phyloP scores from a whole-genome alignment of 148 eudicot species.

The Simmondsia chinensis region DNA sequence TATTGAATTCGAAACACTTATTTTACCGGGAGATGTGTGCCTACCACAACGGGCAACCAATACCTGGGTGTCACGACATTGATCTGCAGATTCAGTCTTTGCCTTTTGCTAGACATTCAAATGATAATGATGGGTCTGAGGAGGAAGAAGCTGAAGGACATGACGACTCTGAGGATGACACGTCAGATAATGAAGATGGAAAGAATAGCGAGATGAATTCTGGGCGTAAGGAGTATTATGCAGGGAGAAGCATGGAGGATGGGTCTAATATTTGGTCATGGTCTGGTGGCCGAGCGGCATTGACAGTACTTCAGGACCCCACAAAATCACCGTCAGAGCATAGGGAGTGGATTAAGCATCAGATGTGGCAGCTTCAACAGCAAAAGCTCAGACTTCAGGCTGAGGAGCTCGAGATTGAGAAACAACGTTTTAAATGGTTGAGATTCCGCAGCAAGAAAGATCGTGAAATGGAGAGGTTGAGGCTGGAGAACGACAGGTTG shows the following conservation, averaged over 20 bases:
- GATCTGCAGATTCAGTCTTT: constrained; percentile 32
- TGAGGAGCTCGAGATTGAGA: constrained; percentile 44
- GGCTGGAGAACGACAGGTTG: constrained; percentile 52
- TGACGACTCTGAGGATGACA: constrained; percentile 39
- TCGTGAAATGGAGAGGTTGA: constrained; percentile 40
- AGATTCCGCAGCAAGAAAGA: constrained; percentile 52
- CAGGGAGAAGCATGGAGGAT: constrained; percentile 13
- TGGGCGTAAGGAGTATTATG: constrained; percentile 12
- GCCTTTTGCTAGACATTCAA: constrained; percentile 17
- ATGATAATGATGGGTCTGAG: constrained; percentile 22
- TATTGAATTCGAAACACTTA: constrained; percentile 63
- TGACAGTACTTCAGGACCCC: constrained; percentile 20
- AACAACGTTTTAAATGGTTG: constrained; percentile 43
- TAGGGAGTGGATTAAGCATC: constrained; percentile 31
- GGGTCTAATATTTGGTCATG: constrained; percentile 10
- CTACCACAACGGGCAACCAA: constrained; percentile 50
- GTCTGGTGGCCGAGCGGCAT: constrained; percentile 17
- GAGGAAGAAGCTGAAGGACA: constrained; percentile 29
- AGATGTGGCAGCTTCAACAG: constrained; percentile 26
- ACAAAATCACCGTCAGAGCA: constrained; percentile 23
- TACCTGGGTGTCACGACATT: constrained; percentile 38
- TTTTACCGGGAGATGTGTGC: constrained; percentile 77
- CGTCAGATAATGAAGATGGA: constrained; percentile 23
- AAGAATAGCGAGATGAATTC: constrained; percentile 9
- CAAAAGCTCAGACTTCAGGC: constrained; percentile 31